Percentiles rank a stretch among this genome's conserved stretches.
Evolutionary conservation across 2,329 filamentous ascomycete species (phyloP).

Genomic region (Cladosporium sphaerospermum): DNA sequence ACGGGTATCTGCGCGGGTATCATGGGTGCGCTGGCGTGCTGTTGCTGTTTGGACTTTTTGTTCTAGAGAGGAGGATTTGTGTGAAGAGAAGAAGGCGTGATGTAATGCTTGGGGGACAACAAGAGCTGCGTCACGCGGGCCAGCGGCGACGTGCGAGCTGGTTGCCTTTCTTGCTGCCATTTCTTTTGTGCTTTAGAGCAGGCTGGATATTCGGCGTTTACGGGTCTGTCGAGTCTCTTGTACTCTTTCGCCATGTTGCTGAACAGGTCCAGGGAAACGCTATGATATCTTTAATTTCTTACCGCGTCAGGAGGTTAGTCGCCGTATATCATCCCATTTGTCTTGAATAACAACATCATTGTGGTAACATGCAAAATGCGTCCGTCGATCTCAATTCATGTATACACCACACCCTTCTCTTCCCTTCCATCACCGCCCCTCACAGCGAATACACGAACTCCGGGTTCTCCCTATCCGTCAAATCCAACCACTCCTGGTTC

Average conservation of each 20-base stretch:
- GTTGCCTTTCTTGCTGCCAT: not conserved
- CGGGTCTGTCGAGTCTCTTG: not conserved
- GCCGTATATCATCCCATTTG: too few species aligned
- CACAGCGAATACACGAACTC: conserved; percentile 51
- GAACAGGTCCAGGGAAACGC: too few species aligned
- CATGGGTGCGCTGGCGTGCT: conserved; percentile 43
- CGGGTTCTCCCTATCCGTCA: conserved; percentile 58
- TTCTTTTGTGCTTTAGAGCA: not conserved
- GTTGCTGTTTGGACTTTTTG: conserved; percentile 45
- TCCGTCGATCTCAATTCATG: not conserved
- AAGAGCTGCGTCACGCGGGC: too few species aligned
- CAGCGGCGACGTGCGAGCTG: too few species aligned
- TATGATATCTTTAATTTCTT: too few species aligned
- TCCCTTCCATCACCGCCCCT: not conserved
- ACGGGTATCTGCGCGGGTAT: conserved; percentile 42
- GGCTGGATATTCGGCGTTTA: not conserved
- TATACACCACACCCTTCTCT: not conserved
- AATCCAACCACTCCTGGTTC: conserved; percentile 60
- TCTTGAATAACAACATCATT: too few species aligned
- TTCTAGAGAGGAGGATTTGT: conserved; percentile 20
- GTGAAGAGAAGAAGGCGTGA: too few species aligned
- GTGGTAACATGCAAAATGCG: too few species aligned
- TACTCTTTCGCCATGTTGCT: too few species aligned
- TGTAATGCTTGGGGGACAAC: too few species aligned
- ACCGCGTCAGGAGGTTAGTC: too few species aligned